phyloP scores from a whole-genome alignment of 2,329 filamentous ascomycete species.

The Zymoseptoria crescenta region DNA sequence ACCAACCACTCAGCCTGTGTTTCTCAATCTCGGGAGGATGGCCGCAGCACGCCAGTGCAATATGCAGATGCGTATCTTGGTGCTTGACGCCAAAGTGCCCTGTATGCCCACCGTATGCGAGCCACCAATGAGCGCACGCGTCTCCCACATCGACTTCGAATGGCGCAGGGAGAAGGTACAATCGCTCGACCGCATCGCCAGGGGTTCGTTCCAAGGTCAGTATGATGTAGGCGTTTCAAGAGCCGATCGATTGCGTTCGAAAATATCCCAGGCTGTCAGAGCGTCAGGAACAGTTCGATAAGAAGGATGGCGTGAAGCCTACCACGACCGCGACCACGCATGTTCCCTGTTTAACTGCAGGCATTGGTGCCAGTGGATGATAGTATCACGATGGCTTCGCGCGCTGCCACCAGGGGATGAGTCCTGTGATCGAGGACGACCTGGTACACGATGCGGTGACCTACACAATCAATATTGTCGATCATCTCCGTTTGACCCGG shows the following conservation, averaged over 20 bases:
- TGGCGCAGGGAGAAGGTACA: slow-evolving; percentile 53
- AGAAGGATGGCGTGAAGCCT: too few species aligned
- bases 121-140: slow-evolving; percentile 45
- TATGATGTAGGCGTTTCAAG: slow-evolving; percentile 50
- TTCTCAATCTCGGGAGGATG: slow-evolving; percentile 38
- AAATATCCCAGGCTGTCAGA: too few species aligned
- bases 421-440: slow-evolving; percentile 7
- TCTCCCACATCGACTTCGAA: slow-evolving; percentile 56
- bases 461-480: slow-evolving; percentile 8
- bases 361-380: slow-evolving; percentile 2
- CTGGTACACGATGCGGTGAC: slow-evolving; percentile 16
- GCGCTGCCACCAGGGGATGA: slow-evolving; percentile 7
- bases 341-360: background rate
- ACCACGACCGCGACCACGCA: too few species aligned
- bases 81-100: slow-evolving; percentile 78
- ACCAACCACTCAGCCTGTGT: slow-evolving; percentile 49
- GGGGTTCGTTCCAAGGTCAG: slow-evolving; percentile 42
- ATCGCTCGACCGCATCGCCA: slow-evolving; percentile 44
- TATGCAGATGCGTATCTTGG: slow-evolving; percentile 72
- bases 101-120: slow-evolving; percentile 70
- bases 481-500: slow-evolving; percentile 9
- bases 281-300: too few species aligned
- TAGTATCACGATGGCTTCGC: slow-evolving; percentile 6
- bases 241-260: slow-evolving; percentile 40
- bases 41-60: slow-evolving; percentile 60